These are phyloP conservation scores for Botrytis hyacinthi DNA, from an alignment of 2,329 filamentous ascomycete species.

Conservation along the genomic window DNA sequence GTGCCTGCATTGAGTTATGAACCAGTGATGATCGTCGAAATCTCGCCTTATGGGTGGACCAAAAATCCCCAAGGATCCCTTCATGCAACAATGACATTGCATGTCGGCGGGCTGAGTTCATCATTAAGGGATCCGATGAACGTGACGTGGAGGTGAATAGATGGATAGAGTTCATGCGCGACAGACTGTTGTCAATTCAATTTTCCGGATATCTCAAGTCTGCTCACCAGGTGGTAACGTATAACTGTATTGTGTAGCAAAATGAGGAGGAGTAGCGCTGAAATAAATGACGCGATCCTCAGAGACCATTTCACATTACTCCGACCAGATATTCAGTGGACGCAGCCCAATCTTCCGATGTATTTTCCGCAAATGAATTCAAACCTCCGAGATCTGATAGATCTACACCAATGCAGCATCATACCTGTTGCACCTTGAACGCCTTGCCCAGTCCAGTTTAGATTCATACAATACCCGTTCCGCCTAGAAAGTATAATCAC, in stretches of 20 bases:
- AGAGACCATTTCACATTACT: not conserved
- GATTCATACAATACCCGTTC: not conserved
- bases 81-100: slow-evolving; percentile 2
- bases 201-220: not conserved
- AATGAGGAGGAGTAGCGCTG: not conserved
- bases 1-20: not conserved
- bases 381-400: not conserved
- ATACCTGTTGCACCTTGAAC: not conserved
- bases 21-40: not conserved
- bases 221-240: not conserved
- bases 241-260: not conserved
- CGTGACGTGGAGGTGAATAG: not conserved
- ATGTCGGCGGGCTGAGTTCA: not conserved
- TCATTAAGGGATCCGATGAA: not conserved
- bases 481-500: slow-evolving; percentile 2
- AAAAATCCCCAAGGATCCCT: not conserved
- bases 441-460: not conserved
- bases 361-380: not conserved
- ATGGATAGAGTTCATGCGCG: not conserved
- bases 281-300: not conserved
- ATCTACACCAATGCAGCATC: not conserved
- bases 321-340: not conserved
- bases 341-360: not conserved
- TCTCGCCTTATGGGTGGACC: not conserved
- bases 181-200: not conserved